Base-by-base conservation (phyloP, 2,329 filamentous ascomycete species). In the Hymenotorrendiella dingleyae region DNA sequence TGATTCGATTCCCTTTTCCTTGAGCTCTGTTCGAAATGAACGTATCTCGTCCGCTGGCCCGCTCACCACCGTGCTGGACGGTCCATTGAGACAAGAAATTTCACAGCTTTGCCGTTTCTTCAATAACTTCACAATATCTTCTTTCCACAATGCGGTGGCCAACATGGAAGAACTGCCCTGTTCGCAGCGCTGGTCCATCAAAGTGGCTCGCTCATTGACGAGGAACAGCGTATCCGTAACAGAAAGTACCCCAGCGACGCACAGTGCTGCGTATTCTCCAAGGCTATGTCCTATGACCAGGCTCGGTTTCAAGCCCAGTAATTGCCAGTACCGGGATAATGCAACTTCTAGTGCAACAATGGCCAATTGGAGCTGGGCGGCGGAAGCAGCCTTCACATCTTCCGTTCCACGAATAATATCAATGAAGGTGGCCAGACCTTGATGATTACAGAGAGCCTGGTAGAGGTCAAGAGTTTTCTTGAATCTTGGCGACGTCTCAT, bases 61-160 rank as follows among this genome's bases (percentile, higher is more conserved):
- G 45, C 76, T 76, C n/a, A 91, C 69, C 2, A 91, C 86, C 8
- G 81, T 88, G 59, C 86, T 83, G 37, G 78, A 70, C 0, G 81
- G 80, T 0, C 81, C 78, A 54, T 93, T 91, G 61, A 87, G 73
- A 66, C 86, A 93, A 11, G 86, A 82, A 39, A 70, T 57, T 3
- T 61, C 64, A 55, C 33, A 24, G n/a, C 27, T 69, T 68, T 50
- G 67, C 66, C 44, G 59, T 59, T 12, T 80, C 70, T 40, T 23
- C 4, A 19, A 34, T 47, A 73, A 64, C 27, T 74, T 69, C 36
- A 64, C 69, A 48, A 79, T 74, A 4, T 71, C 73, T 17, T 71
- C 70, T 46, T 75, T 69, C 36, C 79, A 69, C 1, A 57, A 62
- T 8, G 59, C 56, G 0, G 81, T 73, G 9, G 76, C 74, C 20